Base-by-base conservation (phyloP, 768 basidiomycete species). In the Gymnopilus dilepis region DNA sequence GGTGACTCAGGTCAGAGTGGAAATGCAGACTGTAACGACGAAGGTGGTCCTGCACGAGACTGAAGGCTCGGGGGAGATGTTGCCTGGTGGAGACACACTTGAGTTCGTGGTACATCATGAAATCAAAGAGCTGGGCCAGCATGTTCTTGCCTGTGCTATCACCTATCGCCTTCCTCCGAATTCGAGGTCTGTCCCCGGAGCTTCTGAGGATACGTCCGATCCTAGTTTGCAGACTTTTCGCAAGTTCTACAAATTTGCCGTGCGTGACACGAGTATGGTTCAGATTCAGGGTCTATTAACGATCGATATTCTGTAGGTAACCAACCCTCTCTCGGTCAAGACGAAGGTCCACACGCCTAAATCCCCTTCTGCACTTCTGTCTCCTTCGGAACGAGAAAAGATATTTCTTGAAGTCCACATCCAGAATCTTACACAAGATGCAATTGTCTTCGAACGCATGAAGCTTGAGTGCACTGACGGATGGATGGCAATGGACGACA, bases 291-390 rank as follows among this genome's bases (percentile, higher is more conserved):
- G 48, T 56, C 37, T 58, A 37, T 30, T 41, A 11, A n/a, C 48
- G 6, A 45, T 19, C 9, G 37, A 48, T 6, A 50, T 12, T 21
- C 59, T 50, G 15, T 65, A 97, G 94, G 94, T 95, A 24, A 90
- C 89, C n/a, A 96, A 97, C 66, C 96, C 96, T 0, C 78, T 98
- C 13, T 94, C 94, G 0, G 95, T 98, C 60, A 97, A 97, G 76
- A 97, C 95, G 13, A 96, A 96, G 73, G 93, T 97, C 0, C 93
- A 97, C 72, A 69, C 80, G 2, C 84, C 92, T 0, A 84, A 83
- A 54, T 89, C 92, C 0, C 89, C 94, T 0, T 85, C 90, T 21
- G 88, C 94, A 1, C 63, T 86, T 11, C 77, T 95, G 28, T 84
- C 86, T 6, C 73, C 82, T 2, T 47, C 73, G 2, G 89, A 93